Base-by-base conservation (phyloP, 2,329 filamentous ascomycete genomes). In the Verticillium tricorpus region DNA sequence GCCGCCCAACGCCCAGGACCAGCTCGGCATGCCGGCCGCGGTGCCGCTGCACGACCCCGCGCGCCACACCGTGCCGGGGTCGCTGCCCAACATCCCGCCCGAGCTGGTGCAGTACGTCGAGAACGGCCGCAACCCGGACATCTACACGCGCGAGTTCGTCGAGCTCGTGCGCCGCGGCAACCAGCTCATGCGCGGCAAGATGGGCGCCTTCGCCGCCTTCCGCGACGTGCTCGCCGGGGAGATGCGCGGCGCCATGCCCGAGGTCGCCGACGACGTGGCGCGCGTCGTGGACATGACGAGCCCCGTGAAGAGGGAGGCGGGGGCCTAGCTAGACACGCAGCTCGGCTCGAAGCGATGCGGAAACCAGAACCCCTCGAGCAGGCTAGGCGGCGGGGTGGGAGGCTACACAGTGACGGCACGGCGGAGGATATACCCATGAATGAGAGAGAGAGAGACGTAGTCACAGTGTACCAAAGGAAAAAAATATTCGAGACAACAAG, bases 81-180 rank as follows among this genome's bases (percentile, higher is more conserved):
- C 69, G 25, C 79, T 87, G 50, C 84, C 85, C 5, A 74, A 72
- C 35, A 80, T 89, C 25, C 87, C 87, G 2, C 82, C 82, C 59
- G 86, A 89, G 69, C 81, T 90, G 14, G 80, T 89, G 63, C 79
- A 85, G 70, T 90, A 90, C 76, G 87, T 90, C 68, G 87, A 90
- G 73, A 85, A 86, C 70, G 87, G 88, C 55, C 86, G 88, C 58
- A 90, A 90, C 77, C 88, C 88, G 2, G 88, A 90, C 74, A 90
- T 90, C 68, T 90, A 90, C 79, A 90, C 88, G 60, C 81, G 88
- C 69, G 88, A 90, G 77, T 90, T 90, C 69, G 87, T 90, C 69
- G 88, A 90, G 82, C 79, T 88, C 59, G 86, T 88, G 28, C 78
- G 87, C 60, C 79, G 86, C 56, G 80, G 83, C 50, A 90, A 90